Evolutionary conservation across 371 early-diverging fungal species (phyloP).

Genomic region (Syncephalis plumigaleata): DNA sequence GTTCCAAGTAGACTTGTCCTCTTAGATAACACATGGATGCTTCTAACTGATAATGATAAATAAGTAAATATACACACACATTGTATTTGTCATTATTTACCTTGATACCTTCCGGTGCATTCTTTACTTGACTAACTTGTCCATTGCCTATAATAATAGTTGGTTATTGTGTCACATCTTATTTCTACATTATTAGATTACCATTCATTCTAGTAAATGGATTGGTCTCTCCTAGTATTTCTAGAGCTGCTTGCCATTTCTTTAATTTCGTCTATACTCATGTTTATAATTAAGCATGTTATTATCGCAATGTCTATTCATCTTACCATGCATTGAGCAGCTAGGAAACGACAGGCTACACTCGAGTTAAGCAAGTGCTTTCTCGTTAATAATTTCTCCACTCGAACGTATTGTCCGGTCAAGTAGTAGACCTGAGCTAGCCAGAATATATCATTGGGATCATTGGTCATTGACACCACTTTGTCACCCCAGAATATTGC

Average conservation of each 20-base stretch:
- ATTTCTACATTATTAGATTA: too few species aligned
- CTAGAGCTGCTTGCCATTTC: constrained; percentile 35
- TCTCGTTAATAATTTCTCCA: constrained; percentile 28
- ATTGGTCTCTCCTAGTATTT: constrained; percentile 32
- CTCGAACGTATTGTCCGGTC: constrained; percentile 36
- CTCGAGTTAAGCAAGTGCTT: constrained; percentile 25
- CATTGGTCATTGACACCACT: constrained; percentile 30
- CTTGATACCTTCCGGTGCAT: constrained; percentile 16
- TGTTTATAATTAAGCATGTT: constrained; percentile 2
- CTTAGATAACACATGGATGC: constrained; percentile 43
- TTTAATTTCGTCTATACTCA: constrained; percentile 25
- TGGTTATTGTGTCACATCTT: background rate
- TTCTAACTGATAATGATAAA: constrained; percentile 35
- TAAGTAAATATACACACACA: too few species aligned
- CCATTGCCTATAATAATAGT: background rate
- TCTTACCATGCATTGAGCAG: constrained; percentile 44
- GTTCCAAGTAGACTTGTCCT: constrained; percentile 33
- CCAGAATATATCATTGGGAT: constrained; percentile 32
- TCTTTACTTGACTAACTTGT: constrained; percentile 4
- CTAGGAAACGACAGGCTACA: constrained; percentile 35
- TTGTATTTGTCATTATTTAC: constrained; percentile 4
- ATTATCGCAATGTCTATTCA: too few species aligned
- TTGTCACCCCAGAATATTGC: constrained; percentile 45
- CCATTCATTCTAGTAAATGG: constrained; percentile 12
- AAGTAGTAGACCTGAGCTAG: constrained; percentile 36